Conservation (phyloP, 306 rosid genomes). For the Casuarina glauca region DNA sequence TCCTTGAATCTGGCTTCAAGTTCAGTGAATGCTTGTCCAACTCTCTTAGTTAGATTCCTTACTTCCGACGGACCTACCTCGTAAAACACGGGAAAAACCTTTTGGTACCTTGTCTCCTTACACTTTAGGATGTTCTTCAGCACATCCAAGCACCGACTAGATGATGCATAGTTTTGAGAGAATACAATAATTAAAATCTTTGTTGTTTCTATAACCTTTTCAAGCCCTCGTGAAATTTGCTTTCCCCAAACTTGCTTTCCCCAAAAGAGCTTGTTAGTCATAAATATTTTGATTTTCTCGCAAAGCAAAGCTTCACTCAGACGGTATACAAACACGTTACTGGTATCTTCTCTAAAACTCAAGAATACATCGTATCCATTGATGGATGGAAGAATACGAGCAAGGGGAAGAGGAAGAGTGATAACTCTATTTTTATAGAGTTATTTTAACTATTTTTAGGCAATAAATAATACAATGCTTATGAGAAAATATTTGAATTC, state of each 20-base stretch:
- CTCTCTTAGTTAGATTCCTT: background rate
- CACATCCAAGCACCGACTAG: background rate
- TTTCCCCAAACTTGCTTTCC: too few relatives aligned
- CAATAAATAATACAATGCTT: too few relatives aligned
- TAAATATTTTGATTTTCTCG: too few relatives aligned
- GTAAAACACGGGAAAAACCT: background rate
- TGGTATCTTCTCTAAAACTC: background rate
- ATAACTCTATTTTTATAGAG: too few relatives aligned
- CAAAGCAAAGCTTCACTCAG: background rate
- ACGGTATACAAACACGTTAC: background rate
- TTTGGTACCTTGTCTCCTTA: background rate
- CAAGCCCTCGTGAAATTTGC: background rate
- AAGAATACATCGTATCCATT: background rate
- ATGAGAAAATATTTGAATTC: too few relatives aligned
- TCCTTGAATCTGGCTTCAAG: slow-evolving; percentile 4
- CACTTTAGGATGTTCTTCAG: background rate
- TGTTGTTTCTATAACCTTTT: background rate
- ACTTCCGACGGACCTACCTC: background rate
- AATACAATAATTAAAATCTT: slow-evolving; percentile 17
- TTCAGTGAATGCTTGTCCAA: background rate
- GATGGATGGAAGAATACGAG: background rate
- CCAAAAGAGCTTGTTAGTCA: background rate
- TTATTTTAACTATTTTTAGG: too few relatives aligned
- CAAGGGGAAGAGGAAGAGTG: slow-evolving; percentile 4
- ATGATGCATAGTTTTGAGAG: slow-evolving; percentile 26